Conservation (phyloP, 768 basidiomycete species). For the Lyophyllum semitale region DNA sequence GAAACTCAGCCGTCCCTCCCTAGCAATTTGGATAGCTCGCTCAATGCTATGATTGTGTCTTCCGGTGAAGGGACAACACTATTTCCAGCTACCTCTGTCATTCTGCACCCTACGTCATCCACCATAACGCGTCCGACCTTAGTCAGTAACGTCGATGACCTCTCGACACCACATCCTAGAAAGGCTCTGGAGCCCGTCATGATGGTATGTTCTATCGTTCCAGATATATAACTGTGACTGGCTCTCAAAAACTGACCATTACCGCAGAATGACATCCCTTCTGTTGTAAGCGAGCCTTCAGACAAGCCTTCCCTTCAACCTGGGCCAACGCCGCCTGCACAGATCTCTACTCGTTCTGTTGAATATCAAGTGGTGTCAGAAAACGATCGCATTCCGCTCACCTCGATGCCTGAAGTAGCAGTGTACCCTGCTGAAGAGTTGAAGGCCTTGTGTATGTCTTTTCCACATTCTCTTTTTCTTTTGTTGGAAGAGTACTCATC, state of each 20-base stretch:
- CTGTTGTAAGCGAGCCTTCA: background rate
- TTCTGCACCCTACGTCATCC: too few relatives aligned
- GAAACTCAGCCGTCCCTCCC: background rate
- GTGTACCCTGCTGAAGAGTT: background rate
- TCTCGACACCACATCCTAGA: background rate
- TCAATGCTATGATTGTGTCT: background rate
- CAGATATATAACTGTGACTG: background rate
- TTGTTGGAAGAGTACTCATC: constrained; percentile 5
- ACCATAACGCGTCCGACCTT: background rate
- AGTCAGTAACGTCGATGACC: too few relatives aligned
- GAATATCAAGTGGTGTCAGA: background rate
- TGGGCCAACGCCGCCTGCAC: background rate
- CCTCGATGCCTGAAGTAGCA: background rate
- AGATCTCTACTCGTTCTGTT: background rate
- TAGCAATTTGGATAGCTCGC: background rate
- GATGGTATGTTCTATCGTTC: background rate
- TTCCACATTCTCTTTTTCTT: background rate
- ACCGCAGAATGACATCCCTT: background rate
- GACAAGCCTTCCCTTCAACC: background rate
- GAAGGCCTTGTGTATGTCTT: constrained; percentile 1
- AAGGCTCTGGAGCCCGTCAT: background rate
- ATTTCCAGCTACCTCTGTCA: background rate
- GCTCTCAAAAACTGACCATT: too few relatives aligned
- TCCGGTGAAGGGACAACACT: background rate
- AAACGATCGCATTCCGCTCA: background rate